Conservation (phyloP, 768 basidiomycete genomes). For the Trametes cinnabarina region DNA sequence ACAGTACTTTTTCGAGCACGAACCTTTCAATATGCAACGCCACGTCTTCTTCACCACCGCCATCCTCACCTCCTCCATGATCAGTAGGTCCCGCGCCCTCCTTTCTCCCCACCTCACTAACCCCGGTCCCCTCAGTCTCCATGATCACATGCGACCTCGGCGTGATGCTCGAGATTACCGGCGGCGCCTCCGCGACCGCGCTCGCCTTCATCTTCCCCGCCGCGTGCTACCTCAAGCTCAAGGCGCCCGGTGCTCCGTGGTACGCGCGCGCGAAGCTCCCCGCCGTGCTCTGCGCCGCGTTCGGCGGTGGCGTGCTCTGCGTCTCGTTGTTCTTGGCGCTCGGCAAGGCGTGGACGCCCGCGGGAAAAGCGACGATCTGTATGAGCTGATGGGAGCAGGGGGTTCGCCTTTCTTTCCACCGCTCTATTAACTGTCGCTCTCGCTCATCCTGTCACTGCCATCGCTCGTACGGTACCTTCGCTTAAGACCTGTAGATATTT, state of each 20-base stretch:
- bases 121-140: conserved; percentile 53
- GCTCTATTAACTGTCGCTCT: background rate
- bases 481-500: background rate
- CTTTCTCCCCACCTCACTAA: background rate
- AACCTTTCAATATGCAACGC: conserved; percentile 74
- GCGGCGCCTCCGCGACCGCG: conserved; percentile 91
- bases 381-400: conserved; percentile 31
- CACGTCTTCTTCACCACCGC: conserved; percentile 90
- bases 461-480: background rate
- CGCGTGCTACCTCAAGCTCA: conserved; percentile 79
- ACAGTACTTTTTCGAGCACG: conserved; percentile 92
- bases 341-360: conserved; percentile 71
- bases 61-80: conserved; percentile 78
- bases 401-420: background rate
- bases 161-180: conserved; percentile 97
- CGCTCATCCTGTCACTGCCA: background rate
- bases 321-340: conserved; percentile 78
- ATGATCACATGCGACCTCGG: conserved; percentile 94
- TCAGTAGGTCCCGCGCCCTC: conserved; percentile 50
- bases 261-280: conserved; percentile 71
- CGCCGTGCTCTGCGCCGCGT: conserved; percentile 66
- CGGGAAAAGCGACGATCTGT: conserved; percentile 73
- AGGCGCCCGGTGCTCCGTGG: conserved; percentile 57
- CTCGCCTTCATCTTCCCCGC: conserved; percentile 93
- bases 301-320: conserved; percentile 74